Base-by-base conservation (phyloP, 2,329 filamentous ascomycete species). In the Stemphylium beticola region DNA sequence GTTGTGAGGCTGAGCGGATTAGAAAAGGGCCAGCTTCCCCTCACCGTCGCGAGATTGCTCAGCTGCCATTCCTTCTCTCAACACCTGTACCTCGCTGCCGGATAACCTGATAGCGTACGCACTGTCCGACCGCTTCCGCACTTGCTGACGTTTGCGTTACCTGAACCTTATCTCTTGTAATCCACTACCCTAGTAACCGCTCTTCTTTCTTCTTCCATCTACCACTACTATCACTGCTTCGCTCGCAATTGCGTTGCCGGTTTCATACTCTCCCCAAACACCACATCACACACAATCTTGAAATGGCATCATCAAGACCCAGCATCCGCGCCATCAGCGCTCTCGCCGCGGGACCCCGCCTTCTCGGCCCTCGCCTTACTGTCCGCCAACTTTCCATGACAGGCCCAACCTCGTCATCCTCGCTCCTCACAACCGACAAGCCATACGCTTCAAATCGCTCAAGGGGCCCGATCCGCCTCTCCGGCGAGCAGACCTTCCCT, bases 341-440 rank as follows among this genome's bases (percentile, higher is more conserved):
- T 77, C 49, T 75, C 77, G 60, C 42, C n/a, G 18, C 48, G 20
- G 53, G 74, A 76, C 55, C 75, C 77, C 61, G 76, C 76, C 63
- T 73, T 80, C 55, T 73, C 69, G 58, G 77, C 73, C 59, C 66
- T 78, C 52, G 71, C 75, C 64, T 68, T 67, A 42, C 34, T 68
- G 76, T 70, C 63, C 84, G 85, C 62, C 72, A 74, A 52, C 79
- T 87, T 44, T 82, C 84, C 75, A 85, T 87, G 77, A 87, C 85
- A 32, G 84, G 84, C 49, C 81, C 82, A 34, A 78, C 84, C 24
- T 84, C 83, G 45, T 85, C 81, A 57, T 77, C 76, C 66, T 83
- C 76, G 61, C 78, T 71, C 66, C 75, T 78, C 74, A 81, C 65
- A 69, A 73, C 78, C 29, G 83, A 85, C 62, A 81, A 81, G 64